Base-by-base conservation (phyloP, 805 yeast species). In the Candida pseudoglaebosa region DNA sequence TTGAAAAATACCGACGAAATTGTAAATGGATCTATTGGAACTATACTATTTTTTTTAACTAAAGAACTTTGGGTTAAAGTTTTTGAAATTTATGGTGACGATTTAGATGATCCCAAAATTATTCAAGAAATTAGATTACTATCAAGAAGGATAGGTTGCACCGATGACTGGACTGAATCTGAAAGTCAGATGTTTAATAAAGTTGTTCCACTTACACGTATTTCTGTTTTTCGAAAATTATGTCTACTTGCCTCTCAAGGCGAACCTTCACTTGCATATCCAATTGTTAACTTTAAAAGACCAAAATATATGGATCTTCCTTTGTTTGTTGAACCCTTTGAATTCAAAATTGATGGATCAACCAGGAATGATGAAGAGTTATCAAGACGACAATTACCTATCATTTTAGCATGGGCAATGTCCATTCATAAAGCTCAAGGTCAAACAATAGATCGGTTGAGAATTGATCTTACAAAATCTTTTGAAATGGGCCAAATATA, bases 21-120 rank as follows among this genome's bases (percentile, higher is more conserved):
- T 28, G 98, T 93, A 29, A 93, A 93, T 62, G 99, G 99, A 2
- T 78, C 96, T 0, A 67, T 91, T 28, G 99, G 99, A 0, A 77
- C 71, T 28, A 82, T 93, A 1, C 48, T 78, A 5, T 79, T 73
- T 13, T 81, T 84, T 46, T 60, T 73, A 35, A 54, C 61, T 2
- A 44, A 38, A 6, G 44, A 41, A 10, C 33, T 56, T 46, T 48
- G 54, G 54, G 24, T 42, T 24, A 38, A 48, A 47, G 45, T 72
- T 42, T 32, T 42, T 8, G 61, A 54, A 22, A 21, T 47, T 7
- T 62, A 58, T 40, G 54, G 53, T 5, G 31, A 40, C 4, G 47
- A 43, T 30, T 36, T 45, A 4, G 34, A 36, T 31, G 51, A 53
- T 35, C 41, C 44, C 8, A 38, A 53, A 39, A 40, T 61, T 14